Percentiles rank a stretch among this genome's conserved stretches.
Evolutionary conservation across 148 eudicot species (phyloP).

Genomic region (Agrostemma githago): DNA sequence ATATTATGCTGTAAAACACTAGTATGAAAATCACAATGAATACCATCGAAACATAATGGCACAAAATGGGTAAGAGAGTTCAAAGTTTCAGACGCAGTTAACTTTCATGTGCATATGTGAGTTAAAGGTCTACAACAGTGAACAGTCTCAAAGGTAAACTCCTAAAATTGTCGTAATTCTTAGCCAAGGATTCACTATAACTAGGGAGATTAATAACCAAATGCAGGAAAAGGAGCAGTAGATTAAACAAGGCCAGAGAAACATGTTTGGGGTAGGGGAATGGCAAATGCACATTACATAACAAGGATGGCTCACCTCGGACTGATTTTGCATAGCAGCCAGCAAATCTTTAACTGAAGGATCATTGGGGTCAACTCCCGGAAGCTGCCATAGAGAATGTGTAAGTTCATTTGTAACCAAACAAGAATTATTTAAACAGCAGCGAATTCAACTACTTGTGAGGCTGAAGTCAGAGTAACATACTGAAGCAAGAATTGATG

Average conservation of each 20-base stretch:
- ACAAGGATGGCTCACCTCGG: constrained; percentile 58
- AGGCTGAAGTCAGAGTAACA: constrained; percentile 11
- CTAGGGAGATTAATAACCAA: neutral
- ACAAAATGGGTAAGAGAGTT: neutral
- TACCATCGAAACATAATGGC: neutral
- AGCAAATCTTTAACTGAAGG: constrained; percentile 82
- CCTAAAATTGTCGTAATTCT: neutral
- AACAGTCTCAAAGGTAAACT: neutral
- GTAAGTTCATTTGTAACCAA: neutral
- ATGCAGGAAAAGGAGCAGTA: neutral
- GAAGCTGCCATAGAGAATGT: constrained; percentile 50
- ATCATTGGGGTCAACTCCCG: constrained; percentile 97
- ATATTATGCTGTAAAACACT: neutral
- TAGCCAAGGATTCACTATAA: neutral
- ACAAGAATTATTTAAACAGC: neutral
- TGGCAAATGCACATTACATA: neutral
- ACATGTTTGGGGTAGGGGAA: neutral
- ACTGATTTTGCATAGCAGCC: constrained; percentile 81
- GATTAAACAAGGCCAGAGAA: constrained; percentile 1
- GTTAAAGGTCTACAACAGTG: neutral
- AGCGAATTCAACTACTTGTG: neutral
- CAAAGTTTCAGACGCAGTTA: neutral
- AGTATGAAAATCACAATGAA: neutral
- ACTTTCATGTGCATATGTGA: neutral
- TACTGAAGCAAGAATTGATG: constrained; percentile 82